These are phyloP conservation scores for Neopestalotiopsis sp. DNA, from an alignment of 2,329 filamentous ascomycete species.

Conservation along the genomic window DNA sequence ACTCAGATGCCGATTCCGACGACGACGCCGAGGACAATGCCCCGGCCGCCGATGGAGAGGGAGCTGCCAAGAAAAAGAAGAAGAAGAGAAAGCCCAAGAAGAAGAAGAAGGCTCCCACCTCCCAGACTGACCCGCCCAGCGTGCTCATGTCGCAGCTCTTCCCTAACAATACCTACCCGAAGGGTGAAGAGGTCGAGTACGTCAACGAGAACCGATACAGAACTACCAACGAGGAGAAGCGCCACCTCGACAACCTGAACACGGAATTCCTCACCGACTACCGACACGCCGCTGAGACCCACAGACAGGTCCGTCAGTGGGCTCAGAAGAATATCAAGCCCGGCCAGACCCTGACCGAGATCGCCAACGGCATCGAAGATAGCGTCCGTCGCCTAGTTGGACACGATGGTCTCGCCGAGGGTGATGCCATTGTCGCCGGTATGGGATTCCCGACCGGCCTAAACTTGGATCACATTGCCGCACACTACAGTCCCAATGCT, in stretches of 20 bases:
- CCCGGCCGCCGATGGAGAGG: constrained; percentile 34
- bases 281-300: constrained; percentile 85
- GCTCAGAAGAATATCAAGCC: constrained; percentile 82
- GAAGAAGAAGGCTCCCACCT: constrained; percentile 69
- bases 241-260: constrained; percentile 80
- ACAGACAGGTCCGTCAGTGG: constrained; percentile 85
- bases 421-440: constrained; percentile 78
- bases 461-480: constrained; percentile 83
- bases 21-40: constrained; percentile 54
- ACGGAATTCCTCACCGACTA: constrained; percentile 82
- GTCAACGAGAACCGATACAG: constrained; percentile 77
- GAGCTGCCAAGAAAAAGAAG: constrained; percentile 75
- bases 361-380: constrained; percentile 87
- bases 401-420: constrained; percentile 77
- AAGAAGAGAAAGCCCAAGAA: constrained; percentile 81
- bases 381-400: constrained; percentile 78
- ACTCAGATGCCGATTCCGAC: constrained; percentile 57
- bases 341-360: constrained; percentile 79
- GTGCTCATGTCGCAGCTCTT: constrained; percentile 78
- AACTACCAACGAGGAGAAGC: constrained; percentile 84
- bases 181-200: constrained; percentile 82
- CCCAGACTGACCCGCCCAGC: constrained; percentile 78
- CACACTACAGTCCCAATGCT: constrained; percentile 86
- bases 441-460: constrained; percentile 89
- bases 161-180: constrained; percentile 73